Percentiles rank a stretch among this genome's conserved stretches.
These are phyloP conservation scores for Alloascoidea africana DNA, from an alignment of 805 yeast species.

Conservation along the genomic window DNA sequence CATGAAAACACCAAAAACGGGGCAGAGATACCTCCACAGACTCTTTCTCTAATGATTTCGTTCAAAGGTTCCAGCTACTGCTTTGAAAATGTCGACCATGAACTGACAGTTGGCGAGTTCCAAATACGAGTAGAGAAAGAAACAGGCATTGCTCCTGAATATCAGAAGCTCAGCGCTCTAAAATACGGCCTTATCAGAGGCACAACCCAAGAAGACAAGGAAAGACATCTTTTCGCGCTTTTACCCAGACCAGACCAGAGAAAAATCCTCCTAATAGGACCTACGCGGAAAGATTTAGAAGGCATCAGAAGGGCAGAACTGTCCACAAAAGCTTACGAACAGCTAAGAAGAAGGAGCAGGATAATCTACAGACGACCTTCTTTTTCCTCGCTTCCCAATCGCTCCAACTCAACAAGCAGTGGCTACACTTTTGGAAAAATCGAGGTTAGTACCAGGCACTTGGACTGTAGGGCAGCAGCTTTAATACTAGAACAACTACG, in stretches of 20 bases:
- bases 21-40: too few relatives aligned
- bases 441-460: conserved; percentile 16
- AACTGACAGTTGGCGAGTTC: conserved; percentile 9
- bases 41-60: background rate
- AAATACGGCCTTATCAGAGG: conserved; percentile 12
- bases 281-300: conserved; percentile 12
- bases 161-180: conserved; percentile 16
- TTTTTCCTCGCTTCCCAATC: background rate
- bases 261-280: conserved; percentile 17
- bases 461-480: conserved; percentile 15
- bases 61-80: background rate
- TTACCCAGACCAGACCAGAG: conserved; percentile 6
- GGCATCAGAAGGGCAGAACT: conserved; percentile 11
- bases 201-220: conserved; percentile 5
- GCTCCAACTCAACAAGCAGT: background rate
- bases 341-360: conserved; percentile 4
- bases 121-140: conserved; percentile 12
- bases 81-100: conserved; percentile 3
- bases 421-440: conserved; percentile 14
- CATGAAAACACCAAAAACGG: too few relatives aligned
- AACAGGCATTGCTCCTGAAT: conserved; percentile 14
- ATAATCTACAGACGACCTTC: background rate
- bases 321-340: conserved; percentile 1
- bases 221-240: background rate
- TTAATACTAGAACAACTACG: conserved; percentile 15